These are phyloP conservation scores for Mycogone perniciosa DNA, from an alignment of 2,329 filamentous ascomycete species.

Conservation along the genomic window DNA sequence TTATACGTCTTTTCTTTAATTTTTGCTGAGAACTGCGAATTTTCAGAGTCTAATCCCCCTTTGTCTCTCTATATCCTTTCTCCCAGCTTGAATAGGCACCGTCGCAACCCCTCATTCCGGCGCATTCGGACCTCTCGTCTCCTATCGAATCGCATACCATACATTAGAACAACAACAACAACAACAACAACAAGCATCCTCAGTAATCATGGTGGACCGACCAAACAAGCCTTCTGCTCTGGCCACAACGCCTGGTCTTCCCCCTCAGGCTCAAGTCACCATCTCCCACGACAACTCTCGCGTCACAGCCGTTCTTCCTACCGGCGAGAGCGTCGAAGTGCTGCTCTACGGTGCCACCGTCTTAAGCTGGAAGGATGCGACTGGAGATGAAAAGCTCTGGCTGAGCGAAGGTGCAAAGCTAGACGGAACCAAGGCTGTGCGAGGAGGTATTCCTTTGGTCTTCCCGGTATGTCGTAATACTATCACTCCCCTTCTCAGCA, in stretches of 20 bases:
- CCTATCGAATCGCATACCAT: not conserved
- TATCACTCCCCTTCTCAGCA: not conserved
- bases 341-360: conserved; percentile 91
- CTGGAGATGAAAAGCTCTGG: conserved; percentile 78
- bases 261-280: conserved; percentile 70
- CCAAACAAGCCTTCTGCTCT: conserved; percentile 76
- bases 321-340: conserved; percentile 79
- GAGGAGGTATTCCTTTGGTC: conserved; percentile 86
- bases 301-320: conserved; percentile 74
- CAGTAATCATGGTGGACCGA: conserved; percentile 65
- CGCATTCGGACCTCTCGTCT: not conserved
- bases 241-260: conserved; percentile 64
- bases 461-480: conserved; percentile 67
- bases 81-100: not conserved
- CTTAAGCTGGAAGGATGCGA: conserved; percentile 81
- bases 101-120: not conserved
- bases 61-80: not conserved
- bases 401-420: conserved; percentile 72
- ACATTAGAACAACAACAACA: not conserved
- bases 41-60: too few species aligned
- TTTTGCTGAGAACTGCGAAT: not conserved
- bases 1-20: not conserved
- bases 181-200: not conserved
- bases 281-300: conserved; percentile 64
- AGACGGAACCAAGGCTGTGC: conserved; percentile 82